phyloP scores from a whole-genome alignment of 768 basidiomycete species.

The Hebeloma cylindrosporum region DNA sequence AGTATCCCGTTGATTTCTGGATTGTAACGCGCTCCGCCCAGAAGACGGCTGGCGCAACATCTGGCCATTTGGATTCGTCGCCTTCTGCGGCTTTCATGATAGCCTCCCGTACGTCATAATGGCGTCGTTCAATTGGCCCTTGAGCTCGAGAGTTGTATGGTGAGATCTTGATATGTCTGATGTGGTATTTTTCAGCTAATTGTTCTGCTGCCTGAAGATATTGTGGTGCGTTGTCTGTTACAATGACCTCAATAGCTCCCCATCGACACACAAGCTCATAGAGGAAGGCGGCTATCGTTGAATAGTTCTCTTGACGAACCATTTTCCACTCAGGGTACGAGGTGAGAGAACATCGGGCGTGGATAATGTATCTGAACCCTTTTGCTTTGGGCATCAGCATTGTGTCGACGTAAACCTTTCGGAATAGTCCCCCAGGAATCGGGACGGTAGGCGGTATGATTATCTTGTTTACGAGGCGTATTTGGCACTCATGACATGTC shows the following conservation, averaged over 20 bases:
- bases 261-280: constrained; percentile 22
- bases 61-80: constrained; percentile 32
- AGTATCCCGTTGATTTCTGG: constrained; percentile 30
- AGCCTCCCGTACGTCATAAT: constrained; percentile 27
- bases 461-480: constrained; percentile 19
- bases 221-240: constrained; percentile 26
- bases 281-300: constrained; percentile 15
- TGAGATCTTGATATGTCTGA: constrained; percentile 39
- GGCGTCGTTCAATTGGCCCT: constrained; percentile 32
- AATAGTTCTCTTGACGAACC: constrained; percentile 4
- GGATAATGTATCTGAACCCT: constrained; percentile 25
- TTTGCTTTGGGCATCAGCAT: constrained; percentile 35
- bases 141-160: constrained; percentile 42
- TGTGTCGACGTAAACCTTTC: constrained; percentile 35
- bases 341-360: constrained; percentile 18
- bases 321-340: constrained; percentile 11
- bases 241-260: constrained; percentile 36
- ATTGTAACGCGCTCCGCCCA: constrained; percentile 35
- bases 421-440: constrained; percentile 24
- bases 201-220: constrained; percentile 15
- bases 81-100: constrained; percentile 32
- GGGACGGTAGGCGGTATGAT: constrained; percentile 26
- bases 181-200: constrained; percentile 24
- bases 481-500: constrained; percentile 41
- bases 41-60: constrained; percentile 23